Evolutionary conservation across 2,329 filamentous ascomycete genomes (phyloP).

Genomic region (Phyllosticta citrichinensis): DNA sequence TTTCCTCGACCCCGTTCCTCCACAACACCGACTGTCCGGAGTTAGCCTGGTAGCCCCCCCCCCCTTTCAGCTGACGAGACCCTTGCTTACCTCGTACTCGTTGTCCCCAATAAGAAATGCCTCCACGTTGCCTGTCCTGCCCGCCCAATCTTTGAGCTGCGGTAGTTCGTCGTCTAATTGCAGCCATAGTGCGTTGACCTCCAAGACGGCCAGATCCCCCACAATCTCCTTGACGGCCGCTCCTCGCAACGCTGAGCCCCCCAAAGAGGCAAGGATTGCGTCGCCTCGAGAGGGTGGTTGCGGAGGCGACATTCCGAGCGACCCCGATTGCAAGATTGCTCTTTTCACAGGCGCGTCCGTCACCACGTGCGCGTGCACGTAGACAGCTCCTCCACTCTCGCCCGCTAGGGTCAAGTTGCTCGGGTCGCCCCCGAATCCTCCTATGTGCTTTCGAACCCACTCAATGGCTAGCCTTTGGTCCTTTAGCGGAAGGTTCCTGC

Average conservation of each 20-base stretch:
- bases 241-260: constrained; percentile 17
- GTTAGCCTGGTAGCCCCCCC: background rate
- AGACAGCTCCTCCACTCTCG: constrained; percentile 39
- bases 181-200: constrained; percentile 25
- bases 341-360: constrained; percentile 24
- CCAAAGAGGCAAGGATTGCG: constrained; percentile 21
- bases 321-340: constrained; percentile 33
- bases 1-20: constrained; percentile 33
- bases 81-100: constrained; percentile 24
- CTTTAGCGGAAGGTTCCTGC: constrained; percentile 29
- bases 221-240: constrained; percentile 24
- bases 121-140: constrained; percentile 21
- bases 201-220: constrained; percentile 20
- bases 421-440: constrained; percentile 21
- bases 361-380: constrained; percentile 34
- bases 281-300: constrained; percentile 26
- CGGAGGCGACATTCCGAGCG: constrained; percentile 34
- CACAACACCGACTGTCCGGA: constrained; percentile 33
- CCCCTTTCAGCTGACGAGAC: background rate
- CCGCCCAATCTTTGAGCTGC: constrained; percentile 28
- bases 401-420: constrained; percentile 34
- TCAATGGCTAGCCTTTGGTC: constrained; percentile 26
- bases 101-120: constrained; percentile 35
- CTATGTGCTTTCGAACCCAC: constrained; percentile 20
- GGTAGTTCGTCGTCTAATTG: constrained; percentile 25